Evolutionary conservation across 2,329 filamentous ascomycete genomes (phyloP), one percentile per base, ranked within the genome.

Genomic region (Epichloe coenophiala): DNA sequence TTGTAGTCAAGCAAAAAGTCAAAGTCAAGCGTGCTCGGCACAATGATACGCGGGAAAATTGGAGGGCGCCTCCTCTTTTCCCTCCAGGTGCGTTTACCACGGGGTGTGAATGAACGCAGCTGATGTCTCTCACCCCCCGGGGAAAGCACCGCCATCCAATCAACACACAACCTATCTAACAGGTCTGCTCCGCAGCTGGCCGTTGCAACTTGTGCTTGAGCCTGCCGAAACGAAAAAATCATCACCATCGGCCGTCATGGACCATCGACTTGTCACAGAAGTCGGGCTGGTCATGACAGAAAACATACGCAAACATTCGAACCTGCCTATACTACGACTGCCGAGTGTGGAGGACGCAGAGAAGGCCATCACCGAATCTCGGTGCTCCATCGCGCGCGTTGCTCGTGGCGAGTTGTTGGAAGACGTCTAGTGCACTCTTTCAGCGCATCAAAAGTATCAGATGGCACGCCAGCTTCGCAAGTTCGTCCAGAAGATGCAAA

Each of bases 381-480:
- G 35, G 6, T 35, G 23, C 9, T 17, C 40, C 15, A 27, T 59
- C 7, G 47, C 50, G 31, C 47, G 42, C 8, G 41, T 46, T 2
- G 48, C 57, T 1, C 49, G 55, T 35, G 63, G 63, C 8, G 53
- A 58, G 41, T 46, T 64, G 12, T 53, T 65, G 11, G 62, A 65
- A 41, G 58, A 61, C 12, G 27, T 62, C 5, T 65, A 64, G 63
- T 46, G 50, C 5, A 50, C 19, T 1, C 50, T 65, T 19, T 51
- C 51, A 6, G 49, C 56, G 5, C 23, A 47, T 7, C 39, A 54
- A 35, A 65, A 65, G 51, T 56, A 51, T 27, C 17, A 49, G n/a
- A 58, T 58, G 31, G 56, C 55, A 12, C 56, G 53, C 8, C 60
- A 64, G 49, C 53, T 65, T 17, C 57, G 61, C 15, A 57, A 56